phyloP scores from a whole-genome alignment of 2,329 filamentous ascomycete genomes.

The Zasmidium cellare region DNA sequence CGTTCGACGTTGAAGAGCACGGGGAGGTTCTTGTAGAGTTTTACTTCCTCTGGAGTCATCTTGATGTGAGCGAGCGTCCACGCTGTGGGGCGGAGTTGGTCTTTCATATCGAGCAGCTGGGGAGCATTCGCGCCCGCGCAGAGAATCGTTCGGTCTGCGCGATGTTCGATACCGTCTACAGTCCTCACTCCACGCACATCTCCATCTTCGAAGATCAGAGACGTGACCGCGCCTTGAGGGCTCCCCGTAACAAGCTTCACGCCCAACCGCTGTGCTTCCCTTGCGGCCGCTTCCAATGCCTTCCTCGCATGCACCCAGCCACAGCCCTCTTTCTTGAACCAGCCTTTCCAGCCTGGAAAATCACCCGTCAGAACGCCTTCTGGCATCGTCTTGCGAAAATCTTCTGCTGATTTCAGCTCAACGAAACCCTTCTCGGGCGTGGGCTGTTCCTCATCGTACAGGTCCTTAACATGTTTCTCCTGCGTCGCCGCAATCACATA shows the following conservation, averaged over 20 bases:
- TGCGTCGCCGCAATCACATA: conserved; percentile 50
- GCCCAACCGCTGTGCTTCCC: conserved; percentile 48
- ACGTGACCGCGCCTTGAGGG: conserved; percentile 39
- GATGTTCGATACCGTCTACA: conserved; percentile 42
- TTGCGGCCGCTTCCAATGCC: conserved; percentile 47
- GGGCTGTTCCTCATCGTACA: conserved; percentile 22
- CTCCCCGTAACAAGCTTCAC: conserved; percentile 49
- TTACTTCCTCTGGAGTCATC: conserved; percentile 48
- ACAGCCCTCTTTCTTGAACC: conserved; percentile 45
- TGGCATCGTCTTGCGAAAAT: conserved; percentile 55
- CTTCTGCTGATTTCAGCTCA: conserved; percentile 43
- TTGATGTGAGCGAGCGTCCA: conserved; percentile 56
- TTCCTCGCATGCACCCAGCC: conserved; percentile 58
- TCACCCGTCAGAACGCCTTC: conserved; percentile 51
- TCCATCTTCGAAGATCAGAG: conserved; percentile 36
- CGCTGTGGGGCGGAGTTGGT: conserved; percentile 55
- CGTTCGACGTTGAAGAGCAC: conserved; percentile 52
- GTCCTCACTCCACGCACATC: conserved; percentile 47
- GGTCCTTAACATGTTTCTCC: conserved; percentile 35
- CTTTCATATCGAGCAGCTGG: conserved; percentile 50
- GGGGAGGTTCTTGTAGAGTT: conserved; percentile 49
- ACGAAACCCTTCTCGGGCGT: conserved; percentile 25
- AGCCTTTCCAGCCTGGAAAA: conserved; percentile 54
- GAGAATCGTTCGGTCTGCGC: conserved; percentile 49
- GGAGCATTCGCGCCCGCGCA: conserved; percentile 52